Evolutionary conservation across 768 basidiomycete genomes (phyloP), one percentile per base, ranked within the genome.

Genomic region (Pholiota microspora): DNA sequence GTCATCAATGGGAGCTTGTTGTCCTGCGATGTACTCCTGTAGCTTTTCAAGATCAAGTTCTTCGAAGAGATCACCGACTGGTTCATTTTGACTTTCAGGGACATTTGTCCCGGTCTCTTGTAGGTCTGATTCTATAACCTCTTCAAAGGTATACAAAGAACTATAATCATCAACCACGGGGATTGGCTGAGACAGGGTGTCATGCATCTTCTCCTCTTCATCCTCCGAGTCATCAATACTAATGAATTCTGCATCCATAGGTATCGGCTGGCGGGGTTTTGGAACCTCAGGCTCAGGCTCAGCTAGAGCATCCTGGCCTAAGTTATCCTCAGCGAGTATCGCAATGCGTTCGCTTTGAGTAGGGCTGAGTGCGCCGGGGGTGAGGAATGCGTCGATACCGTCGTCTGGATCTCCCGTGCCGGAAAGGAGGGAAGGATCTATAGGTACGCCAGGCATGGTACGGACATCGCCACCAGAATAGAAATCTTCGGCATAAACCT

Each of bases 401-500:
- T 61, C 62, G 38, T 64, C 62, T 25, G 58, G 34, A 25, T 58
- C 60, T 8, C 53, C 59, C 8, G 52, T 51, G 16, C 46, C 55
- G 24, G 45, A 44, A n/a, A 62, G 59, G 4, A 64, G 47, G 21
- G 49, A 51, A 10, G 61, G 59, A 31, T 64, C 58, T 6, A 63
- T 50, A 2, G 40, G 58, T 21, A 54, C 40, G 2, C 51, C 57
- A 12, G 51, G 61, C 16, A 48, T n/a, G 8, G 29, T 42, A 18
- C 56, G 58, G 12, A 57, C 58, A 47, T 68, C 66, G n/a, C 71
- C 71, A 18, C 67, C 64, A 23, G 71, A 60, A 53, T 71, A 74
- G 35, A 65, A 73, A 54, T 74, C 74, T 59, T 76, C 67, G 1
- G 74, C 73, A 55, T 69, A 72, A 6, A 57, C 69, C 48, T 62